phyloP scores from a whole-genome alignment of 768 basidiomycete genomes.

The Hypholoma fasciculare region DNA sequence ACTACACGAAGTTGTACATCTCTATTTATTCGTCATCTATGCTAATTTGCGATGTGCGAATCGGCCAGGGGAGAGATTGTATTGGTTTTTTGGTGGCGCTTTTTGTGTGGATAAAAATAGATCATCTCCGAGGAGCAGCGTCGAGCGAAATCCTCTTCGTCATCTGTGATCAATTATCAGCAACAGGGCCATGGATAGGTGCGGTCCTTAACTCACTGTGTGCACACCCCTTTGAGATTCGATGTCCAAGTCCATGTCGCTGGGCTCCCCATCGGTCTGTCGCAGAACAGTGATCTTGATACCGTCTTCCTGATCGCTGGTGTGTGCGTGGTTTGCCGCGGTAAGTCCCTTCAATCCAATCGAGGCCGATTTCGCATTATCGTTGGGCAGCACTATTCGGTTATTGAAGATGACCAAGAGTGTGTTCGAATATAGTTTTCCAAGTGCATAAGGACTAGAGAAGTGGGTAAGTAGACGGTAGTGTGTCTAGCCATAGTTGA shows the following conservation, averaged over 20 bases:
- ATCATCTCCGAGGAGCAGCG: background rate
- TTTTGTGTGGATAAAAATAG: too few relatives aligned
- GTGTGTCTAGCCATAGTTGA: background rate
- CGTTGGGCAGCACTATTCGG: slow-evolving; percentile 1
- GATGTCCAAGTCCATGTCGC: background rate
- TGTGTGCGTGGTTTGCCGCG: background rate
- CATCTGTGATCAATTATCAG: background rate
- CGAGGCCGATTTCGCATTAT: background rate
- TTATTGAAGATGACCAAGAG: slow-evolving; percentile 6
- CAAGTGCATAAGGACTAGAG: background rate
- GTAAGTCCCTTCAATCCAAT: slow-evolving; percentile 2
- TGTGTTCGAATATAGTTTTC: slow-evolving; percentile 4
- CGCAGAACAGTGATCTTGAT: slow-evolving; percentile 6
- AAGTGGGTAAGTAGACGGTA: background rate
- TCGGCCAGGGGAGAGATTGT: too few relatives aligned
- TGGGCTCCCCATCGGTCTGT: background rate
- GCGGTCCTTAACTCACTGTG: background rate
- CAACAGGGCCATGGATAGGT: background rate
- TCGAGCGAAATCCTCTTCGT: background rate
- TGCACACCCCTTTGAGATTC: background rate
- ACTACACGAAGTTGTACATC: too few relatives aligned
- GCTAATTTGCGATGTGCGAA: too few relatives aligned
- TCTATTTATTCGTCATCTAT: too few relatives aligned
- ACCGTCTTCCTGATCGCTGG: background rate
- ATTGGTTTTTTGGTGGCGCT: too few relatives aligned